Conservation (phyloP, 192 early-diverging fungal genomes). For the Funneliformis mosseae region DNA sequence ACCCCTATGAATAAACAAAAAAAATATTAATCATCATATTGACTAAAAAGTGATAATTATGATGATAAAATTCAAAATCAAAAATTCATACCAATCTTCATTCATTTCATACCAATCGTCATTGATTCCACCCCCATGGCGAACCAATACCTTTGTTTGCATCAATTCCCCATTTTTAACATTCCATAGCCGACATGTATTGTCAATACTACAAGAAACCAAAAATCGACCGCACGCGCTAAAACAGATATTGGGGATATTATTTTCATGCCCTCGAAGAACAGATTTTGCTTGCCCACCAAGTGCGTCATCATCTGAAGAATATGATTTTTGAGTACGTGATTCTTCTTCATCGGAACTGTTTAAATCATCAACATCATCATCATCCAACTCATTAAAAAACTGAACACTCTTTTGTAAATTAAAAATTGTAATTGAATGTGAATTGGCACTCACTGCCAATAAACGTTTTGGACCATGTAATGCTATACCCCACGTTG, state of each 20-base stretch:
- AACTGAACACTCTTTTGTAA: slow-evolving; percentile 21
- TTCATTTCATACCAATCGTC: background rate
- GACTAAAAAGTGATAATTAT: background rate
- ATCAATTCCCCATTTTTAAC: slow-evolving; percentile 16
- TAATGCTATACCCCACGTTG: slow-evolving; percentile 65
- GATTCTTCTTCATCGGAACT: background rate
- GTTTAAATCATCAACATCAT: background rate
- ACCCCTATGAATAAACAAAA: slow-evolving; percentile 3
- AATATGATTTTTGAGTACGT: background rate
- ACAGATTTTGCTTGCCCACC: slow-evolving; percentile 30
- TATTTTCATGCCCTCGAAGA: slow-evolving; percentile 59
- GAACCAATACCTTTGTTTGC: background rate
- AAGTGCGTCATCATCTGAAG: background rate
- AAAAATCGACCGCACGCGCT: slow-evolving; percentile 56
- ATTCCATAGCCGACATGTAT: slow-evolving; percentile 54
- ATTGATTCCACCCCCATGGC: background rate
- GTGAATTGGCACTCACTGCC: slow-evolving; percentile 57
- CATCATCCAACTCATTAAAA: slow-evolving; percentile 10
- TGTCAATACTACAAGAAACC: slow-evolving; percentile 58
- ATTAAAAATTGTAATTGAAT: slow-evolving; percentile 31
- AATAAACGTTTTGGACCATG: slow-evolving; percentile 53
- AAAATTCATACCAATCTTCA: background rate
- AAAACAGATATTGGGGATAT: slow-evolving; percentile 63
- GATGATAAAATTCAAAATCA: background rate
- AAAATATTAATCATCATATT: background rate